Base-by-base conservation (phyloP, 495 filamentous ascomycete genomes). In the Rhypophila decipiens region DNA sequence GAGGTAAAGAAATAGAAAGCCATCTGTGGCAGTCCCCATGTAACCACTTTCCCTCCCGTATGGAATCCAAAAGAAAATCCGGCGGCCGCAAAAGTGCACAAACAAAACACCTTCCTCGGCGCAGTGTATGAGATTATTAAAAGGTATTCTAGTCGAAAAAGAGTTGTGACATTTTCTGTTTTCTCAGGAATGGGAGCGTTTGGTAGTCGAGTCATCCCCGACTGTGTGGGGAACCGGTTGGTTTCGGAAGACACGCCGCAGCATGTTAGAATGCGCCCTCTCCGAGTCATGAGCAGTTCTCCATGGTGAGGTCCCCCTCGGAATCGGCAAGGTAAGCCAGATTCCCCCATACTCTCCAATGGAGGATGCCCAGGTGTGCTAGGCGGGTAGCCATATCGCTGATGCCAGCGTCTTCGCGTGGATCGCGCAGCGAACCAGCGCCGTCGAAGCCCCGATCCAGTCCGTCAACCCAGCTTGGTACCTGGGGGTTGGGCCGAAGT, bases 281-380 rank as follows among this genome's bases (percentile, higher is more conserved):
- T 22, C 24, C 40, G 40, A 44, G 40, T 50, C 47, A 44, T 50
- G 22, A 23, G 7, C 27, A 31, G 27, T 7, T 31, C 21, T 19
- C 23, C 27, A 24, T 35, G 27, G 22, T 12, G 29, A 45, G 19
- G 12, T 61, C 58, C 19, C 29, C 37, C 15, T 65, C 59, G n/a
- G 57, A 45, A 18, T 69, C 69, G 7, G 50, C 57, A 1, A 69
- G 55, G 59, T 87, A 94, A 1, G 80, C 77, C 39, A 87, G 64
- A 24, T 81, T 80, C 5, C 79, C 83, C 89, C 89, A 96, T 2
- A 94, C 83, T 41, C 84, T 74, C 89, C 89, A 96, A 63, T 96
- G 88, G 19, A 95, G 65, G 17, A 89, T 74, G 8, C 82, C 79
- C 35, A 96, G 77, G 54, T 94, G 90, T 10, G 88, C 82, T 33